A percentile compares a stretch with the other conserved stretches of the same genome.
Conservation (phyloP, 495 filamentous ascomycete species). For the Pyrenopolyporus hunteri region DNA sequence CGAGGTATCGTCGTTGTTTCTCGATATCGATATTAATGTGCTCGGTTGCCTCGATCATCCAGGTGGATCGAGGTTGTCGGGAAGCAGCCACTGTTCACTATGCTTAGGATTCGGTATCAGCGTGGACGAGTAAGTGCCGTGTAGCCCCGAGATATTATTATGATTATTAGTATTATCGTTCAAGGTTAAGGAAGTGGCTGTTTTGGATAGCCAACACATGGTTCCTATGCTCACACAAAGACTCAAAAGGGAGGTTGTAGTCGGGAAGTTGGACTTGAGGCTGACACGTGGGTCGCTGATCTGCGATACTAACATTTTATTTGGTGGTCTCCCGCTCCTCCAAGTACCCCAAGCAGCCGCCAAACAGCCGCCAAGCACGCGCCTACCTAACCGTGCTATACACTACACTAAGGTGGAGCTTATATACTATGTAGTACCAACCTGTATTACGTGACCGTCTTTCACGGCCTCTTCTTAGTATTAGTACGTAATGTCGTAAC, state of each 20-base stretch:
- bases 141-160: too few relatives aligned
- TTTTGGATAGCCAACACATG: slow-evolving; percentile 22
- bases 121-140: not conserved
- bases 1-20: not conserved
- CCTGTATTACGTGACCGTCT: not conserved
- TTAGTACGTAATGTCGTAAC: too few relatives aligned
- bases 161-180: slow-evolving; percentile 5
- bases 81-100: not conserved
- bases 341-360: too few relatives aligned
- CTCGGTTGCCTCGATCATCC: slow-evolving; percentile 24
- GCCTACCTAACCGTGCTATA: too few relatives aligned
- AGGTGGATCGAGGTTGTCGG: slow-evolving; percentile 12
- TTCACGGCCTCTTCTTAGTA: not conserved
- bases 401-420: too few relatives aligned
- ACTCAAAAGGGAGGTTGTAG: slow-evolving; percentile 24
- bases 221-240: slow-evolving; percentile 23
- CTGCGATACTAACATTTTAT: slow-evolving; percentile 19
- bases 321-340: slow-evolving; percentile 7
- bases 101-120: not conserved
- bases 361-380: too few relatives aligned
- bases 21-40: not conserved
- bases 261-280: slow-evolving; percentile 33
- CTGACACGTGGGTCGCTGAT: slow-evolving; percentile 38
- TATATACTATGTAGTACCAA: too few relatives aligned
- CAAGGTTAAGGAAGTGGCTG: slow-evolving; percentile 4